Conservation (phyloP, 176 grass and related monocot genomes). For the Oryza australiensis region DNA sequence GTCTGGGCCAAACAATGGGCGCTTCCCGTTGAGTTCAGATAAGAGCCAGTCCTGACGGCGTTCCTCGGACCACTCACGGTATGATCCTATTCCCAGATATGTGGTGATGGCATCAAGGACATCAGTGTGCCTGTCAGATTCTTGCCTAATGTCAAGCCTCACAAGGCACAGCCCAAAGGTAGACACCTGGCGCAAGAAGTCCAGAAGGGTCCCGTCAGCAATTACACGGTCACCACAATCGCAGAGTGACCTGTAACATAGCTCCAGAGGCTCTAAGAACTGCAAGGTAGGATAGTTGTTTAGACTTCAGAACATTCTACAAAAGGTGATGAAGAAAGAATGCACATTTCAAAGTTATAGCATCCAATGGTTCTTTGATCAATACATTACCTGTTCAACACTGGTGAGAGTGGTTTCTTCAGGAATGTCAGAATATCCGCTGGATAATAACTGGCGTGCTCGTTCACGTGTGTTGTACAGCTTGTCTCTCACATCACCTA, state of each 20-base stretch:
- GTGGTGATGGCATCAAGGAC: conserved; percentile 72
- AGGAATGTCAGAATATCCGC: conserved; percentile 67
- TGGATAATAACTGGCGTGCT: conserved; percentile 66
- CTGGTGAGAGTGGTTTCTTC: conserved; percentile 55
- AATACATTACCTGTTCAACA: conserved; percentile 61
- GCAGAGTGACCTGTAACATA: conserved; percentile 76
- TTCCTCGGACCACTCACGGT: conserved; percentile 71
- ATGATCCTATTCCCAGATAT: conserved; percentile 70
- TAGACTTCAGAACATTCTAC: conserved; percentile 2
- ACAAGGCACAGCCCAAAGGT: conserved; percentile 77
- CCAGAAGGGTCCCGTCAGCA: conserved; percentile 80
- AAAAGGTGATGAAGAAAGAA: not conserved
- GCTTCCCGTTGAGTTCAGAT: conserved; percentile 76
- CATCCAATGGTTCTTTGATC: not conserved
- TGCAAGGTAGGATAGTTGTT: conserved; percentile 34
- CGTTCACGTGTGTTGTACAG: conserved; percentile 69
- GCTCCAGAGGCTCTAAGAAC: conserved; percentile 73
- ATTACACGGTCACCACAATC: conserved; percentile 71
- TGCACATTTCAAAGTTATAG: not conserved
- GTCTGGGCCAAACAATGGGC: conserved; percentile 68
- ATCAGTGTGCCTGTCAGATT: conserved; percentile 79
- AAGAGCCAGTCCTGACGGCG: conserved; percentile 68
- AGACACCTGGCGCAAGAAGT: conserved; percentile 80
- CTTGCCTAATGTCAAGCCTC: conserved; percentile 83
- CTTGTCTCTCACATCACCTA: conserved; percentile 79